These are phyloP conservation scores for Dissophora globulifera DNA, from an alignment of 192 early-diverging fungal species.

Conservation along the genomic window DNA sequence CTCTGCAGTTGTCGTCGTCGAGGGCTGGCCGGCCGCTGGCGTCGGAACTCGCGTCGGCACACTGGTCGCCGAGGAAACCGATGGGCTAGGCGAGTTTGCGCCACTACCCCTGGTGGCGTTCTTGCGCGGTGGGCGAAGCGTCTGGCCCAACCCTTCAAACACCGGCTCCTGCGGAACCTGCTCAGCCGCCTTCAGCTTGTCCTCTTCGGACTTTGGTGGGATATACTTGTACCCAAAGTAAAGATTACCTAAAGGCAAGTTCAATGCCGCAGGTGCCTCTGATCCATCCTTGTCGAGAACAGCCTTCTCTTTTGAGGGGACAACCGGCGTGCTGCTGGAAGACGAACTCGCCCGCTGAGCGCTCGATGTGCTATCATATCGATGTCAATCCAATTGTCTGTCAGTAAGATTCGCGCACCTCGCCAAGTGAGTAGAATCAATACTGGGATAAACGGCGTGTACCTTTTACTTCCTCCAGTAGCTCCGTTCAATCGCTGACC, in stretches of 20 bases:
- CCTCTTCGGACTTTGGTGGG: slow-evolving; percentile 67
- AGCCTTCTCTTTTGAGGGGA: slow-evolving; percentile 21
- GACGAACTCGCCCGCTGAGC: slow-evolving; percentile 8
- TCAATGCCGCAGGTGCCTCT: slow-evolving; percentile 73
- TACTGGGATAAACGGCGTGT: no score
- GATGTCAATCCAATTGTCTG: no score
- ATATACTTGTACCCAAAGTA: slow-evolving; percentile 90
- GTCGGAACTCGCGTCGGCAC: slow-evolving; percentile 21
- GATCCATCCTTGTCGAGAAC: slow-evolving; percentile 42
- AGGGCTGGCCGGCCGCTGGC: slow-evolving; percentile 8
- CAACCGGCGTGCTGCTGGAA: not conserved
- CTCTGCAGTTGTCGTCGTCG: slow-evolving; percentile 8
- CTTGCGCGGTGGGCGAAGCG: slow-evolving; percentile 63
- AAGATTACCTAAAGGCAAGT: slow-evolving; percentile 86
- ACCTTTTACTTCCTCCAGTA: slow-evolving; percentile 47
- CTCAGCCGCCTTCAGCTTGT: slow-evolving; percentile 20
- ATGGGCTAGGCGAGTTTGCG: slow-evolving; percentile 45
- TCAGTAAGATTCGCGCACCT: no score
- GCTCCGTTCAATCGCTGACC: slow-evolving; percentile 51
- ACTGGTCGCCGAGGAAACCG: slow-evolving; percentile 19
- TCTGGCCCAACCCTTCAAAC: slow-evolving; percentile 62
- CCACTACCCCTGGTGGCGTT: slow-evolving; percentile 45
- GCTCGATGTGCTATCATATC: slow-evolving; percentile 14
- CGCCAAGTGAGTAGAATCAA: no score
- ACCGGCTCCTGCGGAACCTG: slow-evolving; percentile 24